Evolutionary conservation across 352 stramenopile species (phyloP).

Genomic region (Phytophthora constricta): DNA sequence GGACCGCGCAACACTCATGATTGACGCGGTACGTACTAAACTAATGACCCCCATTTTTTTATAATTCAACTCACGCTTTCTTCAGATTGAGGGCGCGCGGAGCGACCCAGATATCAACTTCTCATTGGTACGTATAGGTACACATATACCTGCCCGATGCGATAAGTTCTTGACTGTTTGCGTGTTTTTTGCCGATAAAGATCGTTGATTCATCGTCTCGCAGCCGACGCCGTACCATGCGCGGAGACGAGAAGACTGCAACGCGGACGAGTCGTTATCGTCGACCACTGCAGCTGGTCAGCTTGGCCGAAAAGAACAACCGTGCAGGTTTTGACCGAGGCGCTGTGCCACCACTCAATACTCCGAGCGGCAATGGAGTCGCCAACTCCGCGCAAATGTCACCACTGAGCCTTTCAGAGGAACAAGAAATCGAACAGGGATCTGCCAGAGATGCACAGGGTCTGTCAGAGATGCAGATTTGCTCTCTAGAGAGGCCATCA

Average conservation of each 20-base stretch:
- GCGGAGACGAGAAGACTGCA: conserved; percentile 23
- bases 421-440: conserved; percentile 54
- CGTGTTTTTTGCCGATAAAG: conserved; percentile 13
- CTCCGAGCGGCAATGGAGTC: background rate
- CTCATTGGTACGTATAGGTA: conserved; percentile 52
- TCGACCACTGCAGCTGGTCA: conserved; percentile 23
- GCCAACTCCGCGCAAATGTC: conserved; percentile 12
- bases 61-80: background rate
- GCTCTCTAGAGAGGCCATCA: conserved; percentile 71
- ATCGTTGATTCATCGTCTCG: conserved; percentile 25
- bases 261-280: conserved; percentile 23
- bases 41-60: background rate
- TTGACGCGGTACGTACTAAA: conserved; percentile 65
- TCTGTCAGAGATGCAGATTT: conserved; percentile 48
- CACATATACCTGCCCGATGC: too few relatives aligned
- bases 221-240: conserved; percentile 28
- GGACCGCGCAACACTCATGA: conserved; percentile 69
- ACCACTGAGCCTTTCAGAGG: conserved; percentile 26
- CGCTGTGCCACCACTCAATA: conserved; percentile 23
- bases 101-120: conserved; percentile 75
- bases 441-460: conserved; percentile 47
- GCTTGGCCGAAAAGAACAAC: conserved; percentile 33
- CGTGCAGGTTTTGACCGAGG: conserved; percentile 47
- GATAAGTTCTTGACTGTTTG: background rate
- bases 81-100: conserved; percentile 70